Conservation (phyloP, 2,329 filamentous ascomycete species). For the Xylaria sp. region DNA sequence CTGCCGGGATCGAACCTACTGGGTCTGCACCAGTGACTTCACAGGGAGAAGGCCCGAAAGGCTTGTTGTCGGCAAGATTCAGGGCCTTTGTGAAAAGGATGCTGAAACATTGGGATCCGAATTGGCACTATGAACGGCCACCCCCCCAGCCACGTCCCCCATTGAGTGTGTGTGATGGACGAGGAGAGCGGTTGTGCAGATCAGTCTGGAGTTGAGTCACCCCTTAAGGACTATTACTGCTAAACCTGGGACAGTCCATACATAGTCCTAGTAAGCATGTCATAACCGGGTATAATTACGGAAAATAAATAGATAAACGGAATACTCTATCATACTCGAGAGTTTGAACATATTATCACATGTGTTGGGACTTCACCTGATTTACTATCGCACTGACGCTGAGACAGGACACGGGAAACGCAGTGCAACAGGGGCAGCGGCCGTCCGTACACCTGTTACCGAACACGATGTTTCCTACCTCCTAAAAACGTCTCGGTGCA, state of each 20-base stretch:
- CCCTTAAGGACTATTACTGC: not conserved
- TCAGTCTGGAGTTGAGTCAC: not conserved
- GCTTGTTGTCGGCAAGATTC: not conserved
- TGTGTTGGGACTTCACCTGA: too few relatives aligned
- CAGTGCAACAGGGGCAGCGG: too few relatives aligned
- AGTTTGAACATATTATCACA: not conserved
- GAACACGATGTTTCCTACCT: too few relatives aligned
- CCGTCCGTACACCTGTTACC: too few relatives aligned
- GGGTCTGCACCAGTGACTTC: not conserved
- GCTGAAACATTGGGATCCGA: not conserved
- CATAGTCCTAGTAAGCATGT: not conserved
- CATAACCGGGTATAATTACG: not conserved
- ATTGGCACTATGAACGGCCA: not conserved
- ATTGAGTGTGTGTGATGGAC: not conserved
- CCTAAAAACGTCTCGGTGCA: too few relatives aligned
- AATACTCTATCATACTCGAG: not conserved
- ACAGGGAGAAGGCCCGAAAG: not conserved
- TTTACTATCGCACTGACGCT: too few relatives aligned
- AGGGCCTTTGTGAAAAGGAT: not conserved
- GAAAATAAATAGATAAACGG: too few relatives aligned
- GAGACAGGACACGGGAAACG: too few relatives aligned
- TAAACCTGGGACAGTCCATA: not conserved
- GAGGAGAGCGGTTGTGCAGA: not conserved
- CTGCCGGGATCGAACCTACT: not conserved
- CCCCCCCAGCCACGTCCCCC: not conserved